Evolutionary conservation across 2,329 filamentous ascomycete genomes (phyloP), one percentile per base, ranked within the genome.

Genomic region (Lecanoromycetidae sp.): DNA sequence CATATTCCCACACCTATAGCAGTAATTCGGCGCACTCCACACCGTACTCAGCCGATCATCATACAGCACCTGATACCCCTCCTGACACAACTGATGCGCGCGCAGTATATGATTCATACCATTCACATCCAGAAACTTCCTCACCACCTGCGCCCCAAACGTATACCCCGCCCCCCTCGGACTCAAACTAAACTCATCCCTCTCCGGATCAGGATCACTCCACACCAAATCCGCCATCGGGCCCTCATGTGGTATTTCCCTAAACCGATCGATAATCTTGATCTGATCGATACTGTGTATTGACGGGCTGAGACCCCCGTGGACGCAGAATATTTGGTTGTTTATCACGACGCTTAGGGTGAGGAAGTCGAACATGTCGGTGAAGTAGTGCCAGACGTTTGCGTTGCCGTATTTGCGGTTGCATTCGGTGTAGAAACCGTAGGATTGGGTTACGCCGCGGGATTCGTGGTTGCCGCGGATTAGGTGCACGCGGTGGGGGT

Each of bases 241-340:
- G 0, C 91, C 91, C 67, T 98, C 91, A 67, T 98, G 91, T 4
- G 91, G 91, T 51, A 98, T 98, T 63, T 98, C 91, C 56, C 91
- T 82, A 71, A 96, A 98, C 37, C 91, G 86, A 68, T 98, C 91
- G 63, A 98, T 96, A 64, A 98, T 94, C 66, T 98, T 96, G 68
- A 98, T 96, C 68, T 98, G 91, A 64, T 98, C 91, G 62, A 98
- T 95, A 36, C 86, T 94, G 67, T 98, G 91, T 62, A 98, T 96
- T 25, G 84, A 88, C 1, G 85, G 85, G 1, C 84, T 88, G 17
- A 91, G 75, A 19, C 85, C 91, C 63, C 91, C 91, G 64, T 98
- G 91, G 5, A 98, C 91, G 65, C 91, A 98, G 65, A 98, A 98
- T 56, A 98, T 98, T 65, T 96, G 86, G 65, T 98, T 84, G 64